Evolutionary conservation across 768 basidiomycete genomes (phyloP).

Genomic region (Cubamyces sp.): DNA sequence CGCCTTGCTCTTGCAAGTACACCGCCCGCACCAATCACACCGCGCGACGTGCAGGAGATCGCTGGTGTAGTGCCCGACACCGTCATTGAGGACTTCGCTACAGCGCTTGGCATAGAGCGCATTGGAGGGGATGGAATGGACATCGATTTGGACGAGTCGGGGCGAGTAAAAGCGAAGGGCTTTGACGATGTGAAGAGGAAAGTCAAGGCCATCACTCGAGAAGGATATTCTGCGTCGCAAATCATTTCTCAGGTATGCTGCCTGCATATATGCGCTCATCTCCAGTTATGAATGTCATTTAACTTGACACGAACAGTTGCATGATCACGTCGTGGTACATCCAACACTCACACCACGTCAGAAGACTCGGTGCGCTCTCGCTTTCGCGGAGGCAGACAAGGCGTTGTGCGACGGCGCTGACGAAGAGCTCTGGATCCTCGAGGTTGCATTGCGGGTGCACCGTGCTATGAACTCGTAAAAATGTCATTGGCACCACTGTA

Average conservation of each 20-base stretch:
- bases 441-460: constrained; percentile 80
- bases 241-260: constrained; percentile 78
- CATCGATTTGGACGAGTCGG: constrained; percentile 48
- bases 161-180: constrained; percentile 33
- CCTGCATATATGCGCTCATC: constrained; percentile 13
- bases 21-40: constrained; percentile 75
- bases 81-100: constrained; percentile 71
- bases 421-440: constrained; percentile 93
- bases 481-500: background rate
- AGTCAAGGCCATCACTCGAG: constrained; percentile 77
- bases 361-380: constrained; percentile 79
- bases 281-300: constrained; percentile 30
- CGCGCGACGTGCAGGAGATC: constrained; percentile 90
- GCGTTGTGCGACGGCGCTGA: constrained; percentile 95
- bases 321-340: constrained; percentile 87
- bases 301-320: constrained; percentile 58
- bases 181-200: constrained; percentile 70
- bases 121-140: constrained; percentile 48
- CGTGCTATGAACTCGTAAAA: constrained; percentile 50
- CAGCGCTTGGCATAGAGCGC: constrained; percentile 72
- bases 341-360: constrained; percentile 78
- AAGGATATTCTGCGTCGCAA: constrained; percentile 93
- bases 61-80: constrained; percentile 89
- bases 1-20: constrained; percentile 77
- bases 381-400: constrained; percentile 95